Evolutionary conservation across 305 asterid genomes (phyloP), one percentile per base, ranked within the genome.

Genomic region (Solanum hybrid): DNA sequence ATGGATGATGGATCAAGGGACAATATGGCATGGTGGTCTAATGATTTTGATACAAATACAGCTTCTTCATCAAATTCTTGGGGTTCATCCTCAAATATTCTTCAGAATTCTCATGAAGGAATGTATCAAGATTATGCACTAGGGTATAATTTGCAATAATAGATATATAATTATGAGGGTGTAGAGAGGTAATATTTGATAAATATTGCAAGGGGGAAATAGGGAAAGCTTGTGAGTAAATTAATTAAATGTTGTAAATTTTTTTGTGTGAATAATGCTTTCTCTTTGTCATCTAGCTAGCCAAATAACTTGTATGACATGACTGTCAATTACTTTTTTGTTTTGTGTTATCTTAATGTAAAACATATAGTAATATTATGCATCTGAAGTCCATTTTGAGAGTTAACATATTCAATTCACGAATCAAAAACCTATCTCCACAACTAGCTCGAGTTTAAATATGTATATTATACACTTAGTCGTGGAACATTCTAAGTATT

Each of bases 11-110:
- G 89, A 29, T 89, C 93, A 8, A 92, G 89, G 90, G 91, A 89
- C 51, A 91, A 92, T 42, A 36, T 93, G 31, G 93, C 87, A 5
- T 95, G 96, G 97, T 95, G 96, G 98, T 29, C 92, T 77, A 91
- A 90, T 67, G 96, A 94, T 34, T 92, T 95, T 28, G 96, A 93
- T 26, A 89, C 93, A 57, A 90, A 89, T 86, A 91, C 94, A 6
- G 82, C 92, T 11, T 78, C 94, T 1, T 88, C 91, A 42, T 89
- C 91, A 33, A 90, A 39, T 84, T 88, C 95, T 74, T 94, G 95
- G 98, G 94, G 90, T 40, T 92, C 96, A 9, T 89, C 92, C 40
- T 82, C 90, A 69, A 51, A 91, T 92, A 92, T 90, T 83, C 94
- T 91, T 57, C 73, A 91, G 2, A 57, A 40, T 24, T 8, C 89